These are phyloP conservation scores for Myxozyma lipomycoides DNA, from an alignment of 805 yeast species.

Conservation along the genomic window DNA sequence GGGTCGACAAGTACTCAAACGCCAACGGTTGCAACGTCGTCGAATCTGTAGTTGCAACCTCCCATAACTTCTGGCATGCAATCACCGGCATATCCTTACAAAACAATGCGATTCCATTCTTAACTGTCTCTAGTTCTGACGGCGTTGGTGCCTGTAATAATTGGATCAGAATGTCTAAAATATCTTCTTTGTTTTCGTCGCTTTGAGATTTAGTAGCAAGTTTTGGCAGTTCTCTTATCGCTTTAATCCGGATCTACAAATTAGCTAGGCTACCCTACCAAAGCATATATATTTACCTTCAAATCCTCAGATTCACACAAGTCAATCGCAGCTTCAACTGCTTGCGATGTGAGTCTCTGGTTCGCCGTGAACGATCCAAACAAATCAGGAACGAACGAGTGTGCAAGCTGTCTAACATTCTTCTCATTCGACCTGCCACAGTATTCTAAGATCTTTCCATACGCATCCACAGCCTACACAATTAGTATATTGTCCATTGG, in stretches of 20 bases:
- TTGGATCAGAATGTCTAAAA: slow-evolving; percentile 17
- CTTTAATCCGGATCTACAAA: slow-evolving; percentile 9
- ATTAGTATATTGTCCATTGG: neutral
- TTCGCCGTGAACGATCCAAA: slow-evolving; percentile 12
- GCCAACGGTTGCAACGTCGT: slow-evolving; percentile 15
- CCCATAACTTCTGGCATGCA: slow-evolving; percentile 18
- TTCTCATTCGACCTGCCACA: slow-evolving; percentile 9
- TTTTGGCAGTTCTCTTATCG: slow-evolving; percentile 15
- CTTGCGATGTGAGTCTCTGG: slow-evolving; percentile 5
- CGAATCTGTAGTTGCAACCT: slow-evolving; percentile 1
- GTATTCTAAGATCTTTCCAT: slow-evolving; percentile 8
- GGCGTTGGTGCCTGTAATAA: slow-evolving; percentile 16
- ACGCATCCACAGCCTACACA: slow-evolving; percentile 16
- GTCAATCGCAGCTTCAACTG: slow-evolving; percentile 23
- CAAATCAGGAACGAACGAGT: slow-evolving; percentile 21
- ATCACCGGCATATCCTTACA: slow-evolving; percentile 9
- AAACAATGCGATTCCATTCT: slow-evolving; percentile 5
- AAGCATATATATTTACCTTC: slow-evolving; percentile 1
- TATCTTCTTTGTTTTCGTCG: slow-evolving; percentile 5
- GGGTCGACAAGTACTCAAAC: slow-evolving; percentile 6
- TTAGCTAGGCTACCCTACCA: neutral
- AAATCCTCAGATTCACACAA: slow-evolving; percentile 24
- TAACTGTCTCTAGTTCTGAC: slow-evolving; percentile 13
- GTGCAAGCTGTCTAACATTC: slow-evolving; percentile 16
- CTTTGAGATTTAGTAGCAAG: slow-evolving; percentile 5